A percentile compares a stretch with the other conserved stretches of the same genome.
Conservation (phyloP, 768 basidiomycete genomes). For the Pisolithus orientalis region DNA sequence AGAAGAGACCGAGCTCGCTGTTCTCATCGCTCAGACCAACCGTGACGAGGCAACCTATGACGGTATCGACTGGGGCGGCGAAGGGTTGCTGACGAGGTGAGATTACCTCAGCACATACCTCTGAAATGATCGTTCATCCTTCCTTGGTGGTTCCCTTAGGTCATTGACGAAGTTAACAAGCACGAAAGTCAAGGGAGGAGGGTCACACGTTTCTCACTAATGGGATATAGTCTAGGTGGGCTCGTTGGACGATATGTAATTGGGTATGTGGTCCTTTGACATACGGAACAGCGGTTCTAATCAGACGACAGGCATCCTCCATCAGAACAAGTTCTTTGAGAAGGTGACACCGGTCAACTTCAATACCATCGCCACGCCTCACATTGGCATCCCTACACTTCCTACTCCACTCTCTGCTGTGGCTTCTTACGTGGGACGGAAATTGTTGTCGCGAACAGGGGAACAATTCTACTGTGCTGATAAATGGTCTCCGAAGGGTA, state of each 20-base stretch:
- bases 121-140: neutral
- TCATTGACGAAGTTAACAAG: constrained; percentile 47
- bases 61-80: constrained; percentile 79
- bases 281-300: constrained; percentile 4
- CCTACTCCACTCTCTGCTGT: constrained; percentile 53
- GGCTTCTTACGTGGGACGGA: constrained; percentile 53
- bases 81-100: constrained; percentile 76
- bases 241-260: constrained; percentile 75
- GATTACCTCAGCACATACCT: neutral
- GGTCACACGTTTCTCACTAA: constrained; percentile 66
- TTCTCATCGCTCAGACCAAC: constrained; percentile 64
- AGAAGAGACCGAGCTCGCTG: constrained; percentile 42
- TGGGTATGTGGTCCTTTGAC: constrained; percentile 38
- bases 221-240: constrained; percentile 80
- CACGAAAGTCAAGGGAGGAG: constrained; percentile 47
- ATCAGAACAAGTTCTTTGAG: constrained; percentile 67
- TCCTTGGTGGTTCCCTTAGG: constrained; percentile 29
- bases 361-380: constrained; percentile 78
- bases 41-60: constrained; percentile 67
- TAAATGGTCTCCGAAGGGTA: constrained; percentile 61
- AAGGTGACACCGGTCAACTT: constrained; percentile 71
- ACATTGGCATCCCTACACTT: constrained; percentile 67
- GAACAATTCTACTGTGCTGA: constrained; percentile 73
- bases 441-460: constrained; percentile 71
- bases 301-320: constrained; percentile 43